Conservation (phyloP, 2,329 filamentous ascomycete genomes). For the Monosporascus cannonballus region DNA sequence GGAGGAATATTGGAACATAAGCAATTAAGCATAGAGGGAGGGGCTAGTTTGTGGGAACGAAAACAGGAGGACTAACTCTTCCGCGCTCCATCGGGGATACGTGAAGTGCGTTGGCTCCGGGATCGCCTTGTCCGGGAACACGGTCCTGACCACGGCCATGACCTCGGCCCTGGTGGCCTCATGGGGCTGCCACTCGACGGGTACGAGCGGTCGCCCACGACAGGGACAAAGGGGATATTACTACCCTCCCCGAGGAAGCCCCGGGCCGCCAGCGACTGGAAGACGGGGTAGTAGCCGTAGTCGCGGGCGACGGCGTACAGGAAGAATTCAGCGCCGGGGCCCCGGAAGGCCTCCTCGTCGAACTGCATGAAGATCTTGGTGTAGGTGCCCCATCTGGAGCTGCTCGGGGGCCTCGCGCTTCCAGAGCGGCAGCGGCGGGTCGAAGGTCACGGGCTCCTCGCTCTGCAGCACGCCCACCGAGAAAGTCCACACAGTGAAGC, state of each 20-base stretch:
- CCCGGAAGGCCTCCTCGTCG: slow-evolving; percentile 61
- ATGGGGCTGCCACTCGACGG: slow-evolving; percentile 52
- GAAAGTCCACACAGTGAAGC: slow-evolving; percentile 56
- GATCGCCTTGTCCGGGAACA: no score
- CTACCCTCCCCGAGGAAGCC: slow-evolving; percentile 55
- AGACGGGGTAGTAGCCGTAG: slow-evolving; percentile 48
- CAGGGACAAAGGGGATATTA: slow-evolving; percentile 61
- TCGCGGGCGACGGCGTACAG: slow-evolving; percentile 36
- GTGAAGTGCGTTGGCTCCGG: no score
- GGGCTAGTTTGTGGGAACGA: no score
- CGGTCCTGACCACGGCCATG: slow-evolving; percentile 40
- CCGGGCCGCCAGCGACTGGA: slow-evolving; percentile 53
- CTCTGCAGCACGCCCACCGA: slow-evolving; percentile 63
- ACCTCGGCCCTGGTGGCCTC: slow-evolving; percentile 51
- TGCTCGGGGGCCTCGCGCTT: slow-evolving; percentile 57
- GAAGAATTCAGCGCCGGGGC: slow-evolving; percentile 36
- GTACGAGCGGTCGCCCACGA: slow-evolving; percentile 50
- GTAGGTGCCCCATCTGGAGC: slow-evolving; percentile 65
- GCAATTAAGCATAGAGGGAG: no score
- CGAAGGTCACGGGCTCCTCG: slow-evolving; percentile 46
- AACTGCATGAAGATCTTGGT: slow-evolving; percentile 71
- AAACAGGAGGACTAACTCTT: no score
- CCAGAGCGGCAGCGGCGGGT: slow-evolving; percentile 55
- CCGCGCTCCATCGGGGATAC: no score
- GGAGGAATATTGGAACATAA: no score